Percentiles rank a stretch among this genome's conserved stretches.
These are phyloP conservation scores for Echinochloa phyllopogon DNA, from an alignment of 176 grass and related monocot genomes.

Conservation along the genomic window DNA sequence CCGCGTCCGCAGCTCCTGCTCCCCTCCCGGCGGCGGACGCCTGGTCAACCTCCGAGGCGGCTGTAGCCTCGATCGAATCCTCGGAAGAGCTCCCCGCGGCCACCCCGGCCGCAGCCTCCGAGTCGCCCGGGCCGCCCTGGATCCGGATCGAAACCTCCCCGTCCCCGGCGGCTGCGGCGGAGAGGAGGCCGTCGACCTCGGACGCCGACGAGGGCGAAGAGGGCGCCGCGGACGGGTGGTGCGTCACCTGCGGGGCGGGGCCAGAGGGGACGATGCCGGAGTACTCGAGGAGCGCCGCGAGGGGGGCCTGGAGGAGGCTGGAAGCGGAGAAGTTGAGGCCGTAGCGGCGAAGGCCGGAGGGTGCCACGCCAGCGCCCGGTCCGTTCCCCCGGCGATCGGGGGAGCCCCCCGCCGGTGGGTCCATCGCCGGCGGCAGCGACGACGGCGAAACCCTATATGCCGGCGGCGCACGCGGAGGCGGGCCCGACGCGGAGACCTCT, in stretches of 20 bases:
- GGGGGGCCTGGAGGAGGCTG: conserved; percentile 82
- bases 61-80: conserved; percentile 42
- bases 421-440: conserved; percentile 46
- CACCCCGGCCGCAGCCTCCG: conserved; percentile 35
- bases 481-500: conserved; percentile 33
- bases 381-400: conserved; percentile 47
- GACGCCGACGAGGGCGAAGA: conserved; percentile 33
- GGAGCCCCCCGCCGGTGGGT: conserved; percentile 47
- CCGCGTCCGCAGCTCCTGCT: conserved; percentile 48
- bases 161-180: conserved; percentile 46
- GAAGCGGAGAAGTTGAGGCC: conserved; percentile 77
- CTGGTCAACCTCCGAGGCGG: conserved; percentile 47
- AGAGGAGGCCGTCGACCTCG: conserved; percentile 42
- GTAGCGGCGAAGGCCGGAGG: conserved; percentile 58
- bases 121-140: conserved; percentile 66
- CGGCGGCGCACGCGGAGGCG: conserved; percentile 39
- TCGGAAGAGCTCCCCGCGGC: conserved; percentile 33
- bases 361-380: conserved; percentile 22
- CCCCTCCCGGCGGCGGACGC: conserved; percentile 30
- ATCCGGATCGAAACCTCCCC: conserved; percentile 97
- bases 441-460: conserved; percentile 24
- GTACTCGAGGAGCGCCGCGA: conserved; percentile 89
- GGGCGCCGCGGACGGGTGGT: conserved; percentile 26
- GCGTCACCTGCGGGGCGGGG: conserved; percentile 34
- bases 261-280: conserved; percentile 73